phyloP scores from a whole-genome alignment of 2,329 filamentous ascomycete species.

The Clonostachys byssicola region DNA sequence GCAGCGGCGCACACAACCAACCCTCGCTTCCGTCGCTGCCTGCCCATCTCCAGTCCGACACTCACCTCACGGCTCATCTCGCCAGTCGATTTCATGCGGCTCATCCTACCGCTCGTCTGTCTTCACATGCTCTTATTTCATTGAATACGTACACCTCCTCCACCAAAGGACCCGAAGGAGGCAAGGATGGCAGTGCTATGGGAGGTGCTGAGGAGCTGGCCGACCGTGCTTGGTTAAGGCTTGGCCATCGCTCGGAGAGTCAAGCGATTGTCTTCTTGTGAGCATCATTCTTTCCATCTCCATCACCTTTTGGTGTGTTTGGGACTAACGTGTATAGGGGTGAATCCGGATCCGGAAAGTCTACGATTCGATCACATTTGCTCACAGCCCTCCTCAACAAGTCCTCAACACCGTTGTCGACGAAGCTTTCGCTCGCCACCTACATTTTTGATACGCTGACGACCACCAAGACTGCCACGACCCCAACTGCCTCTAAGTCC shows the following conservation, averaged over 20 bases:
- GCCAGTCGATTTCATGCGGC: slow-evolving; percentile 90
- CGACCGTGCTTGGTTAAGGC: slow-evolving; percentile 75
- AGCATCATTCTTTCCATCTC: slow-evolving; percentile 27
- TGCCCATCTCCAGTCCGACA: slow-evolving; percentile 74
- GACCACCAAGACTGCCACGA: slow-evolving; percentile 94
- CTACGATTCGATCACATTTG: slow-evolving; percentile 85
- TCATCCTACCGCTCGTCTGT: slow-evolving; percentile 81
- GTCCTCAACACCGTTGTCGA: slow-evolving; percentile 87
- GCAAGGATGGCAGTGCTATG: slow-evolving; percentile 87
- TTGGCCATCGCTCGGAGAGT: slow-evolving; percentile 87
- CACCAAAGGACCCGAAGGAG: slow-evolving; percentile 82
- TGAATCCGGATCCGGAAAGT: slow-evolving; percentile 95
- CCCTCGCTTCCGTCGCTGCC: slow-evolving; percentile 85
- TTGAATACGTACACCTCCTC: slow-evolving; percentile 95
- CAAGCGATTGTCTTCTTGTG: slow-evolving; percentile 92
- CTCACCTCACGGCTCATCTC: slow-evolving; percentile 75
- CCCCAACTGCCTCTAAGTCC: slow-evolving; percentile 90
- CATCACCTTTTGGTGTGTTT: neutral
- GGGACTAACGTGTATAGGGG: slow-evolving; percentile 51
- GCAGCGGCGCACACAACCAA: slow-evolving; percentile 66
- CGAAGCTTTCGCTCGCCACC: slow-evolving; percentile 86
- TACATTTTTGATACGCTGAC: slow-evolving; percentile 96
- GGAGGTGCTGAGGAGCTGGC: slow-evolving; percentile 91
- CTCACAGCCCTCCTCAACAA: slow-evolving; percentile 82
- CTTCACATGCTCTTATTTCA: slow-evolving; percentile 85